phyloP scores from a whole-genome alignment of 768 basidiomycete genomes.

The Tephrocybe sp. region DNA sequence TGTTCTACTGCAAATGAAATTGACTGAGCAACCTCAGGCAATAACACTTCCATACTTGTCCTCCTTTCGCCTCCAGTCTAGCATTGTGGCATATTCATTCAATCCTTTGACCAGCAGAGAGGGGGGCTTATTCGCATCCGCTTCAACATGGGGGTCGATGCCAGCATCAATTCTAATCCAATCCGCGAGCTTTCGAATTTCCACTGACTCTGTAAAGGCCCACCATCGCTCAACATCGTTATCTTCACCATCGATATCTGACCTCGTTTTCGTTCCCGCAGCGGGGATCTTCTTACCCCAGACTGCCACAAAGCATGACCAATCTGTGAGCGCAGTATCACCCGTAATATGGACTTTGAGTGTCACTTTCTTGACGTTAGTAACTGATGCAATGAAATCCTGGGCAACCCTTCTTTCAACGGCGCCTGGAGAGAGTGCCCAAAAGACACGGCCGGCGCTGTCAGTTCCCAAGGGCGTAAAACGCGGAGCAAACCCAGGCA shows the following conservation, averaged over 20 bases:
- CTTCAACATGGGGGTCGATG: constrained; percentile 29
- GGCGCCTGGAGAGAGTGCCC: constrained; percentile 58
- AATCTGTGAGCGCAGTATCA: constrained; percentile 50
- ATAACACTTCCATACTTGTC: constrained; percentile 26
- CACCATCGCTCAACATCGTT: constrained; percentile 62
- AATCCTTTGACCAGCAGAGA: constrained; percentile 46
- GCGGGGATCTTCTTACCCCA: constrained; percentile 55
- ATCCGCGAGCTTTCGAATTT: constrained; percentile 61
- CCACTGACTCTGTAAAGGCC: constrained; percentile 65
- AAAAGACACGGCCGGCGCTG: constrained; percentile 63
- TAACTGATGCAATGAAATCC: constrained; percentile 31
- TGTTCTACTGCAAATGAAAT: not conserved
- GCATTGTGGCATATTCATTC: constrained; percentile 55
- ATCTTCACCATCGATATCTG: constrained; percentile 22
- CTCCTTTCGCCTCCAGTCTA: constrained; percentile 53
- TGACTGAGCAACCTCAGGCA: not conserved
- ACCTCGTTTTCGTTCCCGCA: constrained; percentile 4
- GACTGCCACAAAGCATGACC: constrained; percentile 79
- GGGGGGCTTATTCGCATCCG: constrained; percentile 12
- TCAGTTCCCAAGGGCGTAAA: constrained; percentile 68
- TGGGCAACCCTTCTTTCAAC: constrained; percentile 53
- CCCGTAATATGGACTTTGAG: constrained; percentile 38
- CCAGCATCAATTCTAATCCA: constrained; percentile 58
- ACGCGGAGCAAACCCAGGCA: constrained; percentile 46
- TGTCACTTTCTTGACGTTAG: constrained; percentile 31